Conservation (phyloP, 2,329 filamentous ascomycete species). For the Magnaporthales sp. region DNA sequence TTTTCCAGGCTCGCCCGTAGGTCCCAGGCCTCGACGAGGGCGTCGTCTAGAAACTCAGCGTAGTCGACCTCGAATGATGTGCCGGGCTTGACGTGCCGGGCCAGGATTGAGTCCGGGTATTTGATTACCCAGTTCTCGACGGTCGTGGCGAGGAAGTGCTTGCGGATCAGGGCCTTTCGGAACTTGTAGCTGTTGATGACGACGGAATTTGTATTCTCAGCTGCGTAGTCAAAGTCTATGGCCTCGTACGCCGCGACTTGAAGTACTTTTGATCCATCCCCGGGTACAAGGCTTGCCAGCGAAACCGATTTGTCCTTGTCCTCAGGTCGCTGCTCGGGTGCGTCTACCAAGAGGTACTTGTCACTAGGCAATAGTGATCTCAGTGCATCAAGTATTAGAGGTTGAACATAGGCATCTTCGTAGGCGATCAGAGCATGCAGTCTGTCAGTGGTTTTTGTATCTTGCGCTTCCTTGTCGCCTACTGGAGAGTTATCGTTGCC, state of each 20-base stretch:
- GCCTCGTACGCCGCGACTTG: conserved; percentile 83
- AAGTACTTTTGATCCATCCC: conserved; percentile 37
- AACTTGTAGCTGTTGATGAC: conserved; percentile 89
- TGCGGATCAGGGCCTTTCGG: conserved; percentile 90
- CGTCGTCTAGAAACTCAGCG: conserved; percentile 92
- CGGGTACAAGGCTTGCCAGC: conserved; percentile 26
- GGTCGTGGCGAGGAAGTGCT: conserved; percentile 84
- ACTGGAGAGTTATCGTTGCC: neutral
- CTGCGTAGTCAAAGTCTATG: conserved; percentile 72
- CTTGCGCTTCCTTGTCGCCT: neutral
- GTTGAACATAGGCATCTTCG: conserved; percentile 82
- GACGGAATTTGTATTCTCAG: conserved; percentile 49
- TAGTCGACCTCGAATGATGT: conserved; percentile 94
- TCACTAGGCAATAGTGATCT: conserved; percentile 46
- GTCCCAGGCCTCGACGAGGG: conserved; percentile 83
- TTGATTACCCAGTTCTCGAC: conserved; percentile 82
- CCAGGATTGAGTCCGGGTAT: conserved; percentile 62
- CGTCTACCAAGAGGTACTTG: conserved; percentile 35
- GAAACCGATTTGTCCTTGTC: conserved; percentile 21
- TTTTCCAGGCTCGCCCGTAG: conserved; percentile 66
- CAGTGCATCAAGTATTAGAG: conserved; percentile 70
- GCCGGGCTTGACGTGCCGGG: conserved; percentile 62
- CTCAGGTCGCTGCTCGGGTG: neutral
- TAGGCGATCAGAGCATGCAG: conserved; percentile 74
- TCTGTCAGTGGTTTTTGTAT: conserved; percentile 15